These are phyloP conservation scores for Sarocladium brachiariae DNA, from an alignment of 2,329 filamentous ascomycete species.

Conservation along the genomic window DNA sequence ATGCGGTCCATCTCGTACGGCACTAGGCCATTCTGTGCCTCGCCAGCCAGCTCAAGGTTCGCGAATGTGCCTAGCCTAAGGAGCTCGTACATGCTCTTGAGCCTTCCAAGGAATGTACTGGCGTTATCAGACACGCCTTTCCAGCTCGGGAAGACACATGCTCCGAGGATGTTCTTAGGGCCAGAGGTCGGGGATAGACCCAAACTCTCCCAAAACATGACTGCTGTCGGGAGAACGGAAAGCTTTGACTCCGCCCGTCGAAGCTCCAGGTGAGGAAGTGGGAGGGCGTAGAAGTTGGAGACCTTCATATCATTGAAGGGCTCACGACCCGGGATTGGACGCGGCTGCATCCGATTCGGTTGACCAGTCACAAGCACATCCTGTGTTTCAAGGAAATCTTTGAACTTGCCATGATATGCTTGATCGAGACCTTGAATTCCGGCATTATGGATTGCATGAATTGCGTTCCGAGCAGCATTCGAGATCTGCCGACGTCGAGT, in stretches of 20 bases:
- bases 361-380: constrained; percentile 49
- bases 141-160: constrained; percentile 64
- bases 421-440: constrained; percentile 38
- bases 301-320: constrained; percentile 38
- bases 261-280: constrained; percentile 64
- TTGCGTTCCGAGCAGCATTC: constrained; percentile 37
- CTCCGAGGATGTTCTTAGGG: constrained; percentile 61
- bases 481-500: constrained; percentile 32
- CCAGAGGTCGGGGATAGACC: constrained; percentile 67
- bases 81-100: constrained; percentile 66
- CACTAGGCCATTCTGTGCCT: constrained; percentile 38
- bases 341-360: constrained; percentile 44
- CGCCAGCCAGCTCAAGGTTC: constrained; percentile 35
- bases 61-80: constrained; percentile 64
- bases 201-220: constrained; percentile 76
- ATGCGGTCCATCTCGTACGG: constrained; percentile 43
- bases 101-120: constrained; percentile 57
- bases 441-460: constrained; percentile 38
- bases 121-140: constrained; percentile 56
- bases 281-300: constrained; percentile 54
- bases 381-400: constrained; percentile 48
- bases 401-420: constrained; percentile 30
- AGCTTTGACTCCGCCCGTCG: constrained; percentile 62
- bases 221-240: constrained; percentile 66
- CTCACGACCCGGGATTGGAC: constrained; percentile 36